phyloP scores from a whole-genome alignment of 148 eudicot species.

The Camellia lanceoleosa region DNA sequence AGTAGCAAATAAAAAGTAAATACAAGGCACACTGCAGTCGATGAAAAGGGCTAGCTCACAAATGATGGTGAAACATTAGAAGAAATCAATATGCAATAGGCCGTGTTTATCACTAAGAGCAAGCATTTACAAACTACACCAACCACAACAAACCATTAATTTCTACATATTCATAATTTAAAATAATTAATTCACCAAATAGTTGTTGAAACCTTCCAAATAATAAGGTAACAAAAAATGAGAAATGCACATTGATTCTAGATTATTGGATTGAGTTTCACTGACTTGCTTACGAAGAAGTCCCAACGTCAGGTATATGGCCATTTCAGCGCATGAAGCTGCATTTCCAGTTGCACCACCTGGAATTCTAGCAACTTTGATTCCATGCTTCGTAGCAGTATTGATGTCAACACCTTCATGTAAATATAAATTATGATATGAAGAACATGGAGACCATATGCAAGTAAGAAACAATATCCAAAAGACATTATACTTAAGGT shows the following conservation, averaged over 20 bases:
- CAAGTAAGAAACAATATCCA: background rate
- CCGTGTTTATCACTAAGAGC: too few species aligned
- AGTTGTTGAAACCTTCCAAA: background rate
- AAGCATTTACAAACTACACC: too few species aligned
- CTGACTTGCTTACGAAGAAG: conserved; percentile 92
- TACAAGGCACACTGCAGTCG: too few species aligned
- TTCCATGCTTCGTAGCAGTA: conserved; percentile 70
- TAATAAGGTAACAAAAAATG: background rate
- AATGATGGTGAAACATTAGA: too few species aligned
- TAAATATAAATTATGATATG: background rate
- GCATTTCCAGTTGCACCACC: conserved; percentile 76
- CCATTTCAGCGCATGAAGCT: conserved; percentile 91
- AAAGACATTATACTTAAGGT: background rate
- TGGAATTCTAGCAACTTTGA: conserved; percentile 92
- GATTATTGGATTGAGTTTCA: background rate
- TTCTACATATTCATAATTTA: background rate
- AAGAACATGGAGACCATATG: background rate
- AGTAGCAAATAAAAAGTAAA: too few species aligned
- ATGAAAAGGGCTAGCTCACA: too few species aligned
- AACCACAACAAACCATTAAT: background rate
- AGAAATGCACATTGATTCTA: background rate
- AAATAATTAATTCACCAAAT: background rate
- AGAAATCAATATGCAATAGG: too few species aligned
- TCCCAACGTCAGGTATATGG: conserved; percentile 84
- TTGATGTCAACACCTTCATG: conserved; percentile 75